phyloP scores from a whole-genome alignment of 1,139 yeast genomes.

The Yamadazyma songkhlaensis region DNA sequence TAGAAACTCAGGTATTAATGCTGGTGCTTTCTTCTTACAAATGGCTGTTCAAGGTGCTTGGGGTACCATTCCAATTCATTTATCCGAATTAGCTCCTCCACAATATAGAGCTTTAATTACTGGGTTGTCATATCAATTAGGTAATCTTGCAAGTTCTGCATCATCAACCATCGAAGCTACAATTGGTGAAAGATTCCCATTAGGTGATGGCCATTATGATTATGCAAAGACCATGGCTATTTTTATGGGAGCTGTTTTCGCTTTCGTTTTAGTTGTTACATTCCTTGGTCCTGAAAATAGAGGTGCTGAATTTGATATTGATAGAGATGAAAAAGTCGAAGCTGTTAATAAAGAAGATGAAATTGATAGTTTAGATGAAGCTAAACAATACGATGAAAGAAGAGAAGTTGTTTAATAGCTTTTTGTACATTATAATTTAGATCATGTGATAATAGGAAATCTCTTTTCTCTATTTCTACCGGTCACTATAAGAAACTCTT shows the following conservation, averaged over 20 bases:
- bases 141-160: conserved; percentile 80
- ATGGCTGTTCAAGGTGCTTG: conserved; percentile 85
- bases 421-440: too few species aligned
- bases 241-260: conserved; percentile 79
- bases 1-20: conserved; percentile 55
- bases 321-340: conserved; percentile 9
- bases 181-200: conserved; percentile 66
- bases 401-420: too few species aligned
- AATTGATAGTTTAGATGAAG: not conserved
- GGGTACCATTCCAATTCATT: conserved; percentile 81
- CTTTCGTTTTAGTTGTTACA: conserved; percentile 52
- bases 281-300: conserved; percentile 76
- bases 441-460: too few species aligned
- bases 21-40: conserved; percentile 77
- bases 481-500: too few species aligned
- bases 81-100: conserved; percentile 75
- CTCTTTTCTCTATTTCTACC: too few species aligned
- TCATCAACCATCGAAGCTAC: conserved; percentile 79
- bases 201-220: conserved; percentile 18
- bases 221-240: conserved; percentile 68
- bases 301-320: conserved; percentile 27
- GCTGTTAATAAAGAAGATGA: too few species aligned
- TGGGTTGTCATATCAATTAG: conserved; percentile 79
- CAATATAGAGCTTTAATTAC: conserved; percentile 69
- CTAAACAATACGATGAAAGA: not conserved